Conservation (phyloP, 192 early-diverging fungal genomes). For the Mortierella claussenii region DNA sequence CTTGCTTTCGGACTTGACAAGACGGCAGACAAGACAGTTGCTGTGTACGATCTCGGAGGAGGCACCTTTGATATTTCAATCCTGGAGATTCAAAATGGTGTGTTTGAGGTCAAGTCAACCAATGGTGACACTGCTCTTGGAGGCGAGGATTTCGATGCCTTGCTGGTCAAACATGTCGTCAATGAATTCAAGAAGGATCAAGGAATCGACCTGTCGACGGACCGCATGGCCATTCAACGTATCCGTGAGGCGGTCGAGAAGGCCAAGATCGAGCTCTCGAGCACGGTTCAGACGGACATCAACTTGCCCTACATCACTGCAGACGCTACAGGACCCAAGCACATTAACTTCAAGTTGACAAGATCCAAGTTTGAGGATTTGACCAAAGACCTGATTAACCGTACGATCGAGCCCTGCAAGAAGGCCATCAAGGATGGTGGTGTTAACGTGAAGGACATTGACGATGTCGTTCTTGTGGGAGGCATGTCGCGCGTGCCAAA, state of each 20-base stretch:
- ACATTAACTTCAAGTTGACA: conserved; percentile 95
- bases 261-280: conserved; percentile 98
- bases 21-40: conserved; percentile 87
- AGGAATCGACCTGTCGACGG: conserved; percentile 83
- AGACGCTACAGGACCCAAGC: conserved; percentile 90
- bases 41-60: conserved; percentile 98
- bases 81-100: conserved; percentile 97
- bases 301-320: conserved; percentile 97
- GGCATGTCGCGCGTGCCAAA: conserved; percentile 99
- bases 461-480: conserved; percentile 97
- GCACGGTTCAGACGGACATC: conserved; percentile 95
- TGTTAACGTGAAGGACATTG: conserved; percentile 81
- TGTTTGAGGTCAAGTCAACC: conserved; percentile 99
- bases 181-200: conserved; percentile 94
- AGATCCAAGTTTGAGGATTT: conserved; percentile 91
- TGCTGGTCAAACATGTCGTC: conserved; percentile 81
- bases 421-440: conserved; percentile 97
- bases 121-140: conserved; percentile 94
- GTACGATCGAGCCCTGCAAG: conserved; percentile 93
- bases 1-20: conserved; percentile 93
- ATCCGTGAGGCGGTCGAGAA: conserved; percentile 98
- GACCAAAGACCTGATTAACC: conserved; percentile 82
- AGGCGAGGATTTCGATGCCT: conserved; percentile 81
- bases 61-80: conserved; percentile 99
- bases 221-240: conserved; percentile 97